A percentile compares a stretch with the other conserved stretches of the same genome.
Evolutionary conservation across 495 filamentous ascomycete species (phyloP).

Genomic region (Letharia columbiana): DNA sequence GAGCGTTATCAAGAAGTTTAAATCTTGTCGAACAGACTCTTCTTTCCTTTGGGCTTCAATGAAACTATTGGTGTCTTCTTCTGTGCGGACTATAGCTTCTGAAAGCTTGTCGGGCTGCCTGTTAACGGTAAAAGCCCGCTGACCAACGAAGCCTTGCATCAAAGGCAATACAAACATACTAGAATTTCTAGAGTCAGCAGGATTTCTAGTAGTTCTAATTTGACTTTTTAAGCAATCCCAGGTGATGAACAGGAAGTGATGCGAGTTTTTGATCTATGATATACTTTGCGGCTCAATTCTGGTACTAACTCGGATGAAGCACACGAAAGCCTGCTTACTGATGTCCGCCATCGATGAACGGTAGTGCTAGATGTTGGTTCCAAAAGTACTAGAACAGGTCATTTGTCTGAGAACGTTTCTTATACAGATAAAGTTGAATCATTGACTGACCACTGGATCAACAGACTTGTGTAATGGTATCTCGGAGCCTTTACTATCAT

Average conservation of each 20-base stretch:
- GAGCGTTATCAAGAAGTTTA: slow-evolving; percentile 64
- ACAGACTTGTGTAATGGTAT: slow-evolving; percentile 60
- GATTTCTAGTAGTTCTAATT: background rate
- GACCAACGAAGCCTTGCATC: slow-evolving; percentile 92
- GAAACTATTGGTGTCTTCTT: slow-evolving; percentile 11
- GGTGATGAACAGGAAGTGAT: background rate
- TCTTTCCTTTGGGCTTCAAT: slow-evolving; percentile 10
- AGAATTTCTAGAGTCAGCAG: background rate
- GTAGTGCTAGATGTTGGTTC: slow-evolving; percentile 68
- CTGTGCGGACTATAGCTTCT: slow-evolving; percentile 7
- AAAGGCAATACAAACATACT: slow-evolving; percentile 60
- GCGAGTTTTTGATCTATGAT: background rate
- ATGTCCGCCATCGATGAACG: slow-evolving; percentile 63
- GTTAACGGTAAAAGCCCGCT: slow-evolving; percentile 65
- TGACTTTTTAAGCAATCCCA: background rate
- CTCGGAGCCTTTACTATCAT: slow-evolving; percentile 33
- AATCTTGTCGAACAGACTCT: background rate
- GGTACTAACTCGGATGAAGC: background rate
- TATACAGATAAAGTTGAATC: background rate
- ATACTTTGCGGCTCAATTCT: background rate
- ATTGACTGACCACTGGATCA: slow-evolving; percentile 55
- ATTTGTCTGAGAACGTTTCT: slow-evolving; percentile 1
- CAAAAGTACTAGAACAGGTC: slow-evolving; percentile 64
- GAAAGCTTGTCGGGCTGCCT: slow-evolving; percentile 25
- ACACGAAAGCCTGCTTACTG: slow-evolving; percentile 26